Percentiles rank a stretch among this genome's conserved stretches.
Conservation (phyloP, 1,139 yeast genomes). For the Yamadazyma dushanensis region DNA sequence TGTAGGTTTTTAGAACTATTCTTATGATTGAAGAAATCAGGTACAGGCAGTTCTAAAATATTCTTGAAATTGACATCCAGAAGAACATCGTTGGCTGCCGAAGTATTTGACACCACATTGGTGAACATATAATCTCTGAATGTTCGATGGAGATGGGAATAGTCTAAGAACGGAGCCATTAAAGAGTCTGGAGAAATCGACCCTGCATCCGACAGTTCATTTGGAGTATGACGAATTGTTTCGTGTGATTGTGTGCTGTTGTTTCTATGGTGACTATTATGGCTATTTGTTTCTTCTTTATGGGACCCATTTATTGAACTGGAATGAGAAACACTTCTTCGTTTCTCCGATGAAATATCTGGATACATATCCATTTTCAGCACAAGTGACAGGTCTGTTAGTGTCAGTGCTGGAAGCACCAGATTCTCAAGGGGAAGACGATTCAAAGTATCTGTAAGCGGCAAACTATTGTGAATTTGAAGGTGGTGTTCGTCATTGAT, state of each 20-base stretch:
- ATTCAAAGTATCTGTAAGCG: too few relatives aligned
- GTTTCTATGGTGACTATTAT: too few relatives aligned
- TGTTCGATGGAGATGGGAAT: conserved; percentile 23
- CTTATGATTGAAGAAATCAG: conserved; percentile 10
- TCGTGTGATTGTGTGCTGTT: neutral
- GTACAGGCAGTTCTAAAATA: conserved; percentile 15
- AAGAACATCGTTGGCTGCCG: conserved; percentile 7
- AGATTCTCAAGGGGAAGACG: too few relatives aligned
- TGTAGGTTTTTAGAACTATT: conserved; percentile 13
- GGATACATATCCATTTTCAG: too few relatives aligned
- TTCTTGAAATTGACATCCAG: conserved; percentile 14
- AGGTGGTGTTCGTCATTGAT: too few relatives aligned
- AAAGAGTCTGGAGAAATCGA: conserved; percentile 16
- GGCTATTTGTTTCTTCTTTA: neutral
- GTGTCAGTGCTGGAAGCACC: too few relatives aligned
- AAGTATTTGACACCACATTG: conserved; percentile 17
- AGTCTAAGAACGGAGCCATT: conserved; percentile 19
- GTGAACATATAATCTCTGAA: conserved; percentile 33
- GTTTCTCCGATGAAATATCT: too few relatives aligned
- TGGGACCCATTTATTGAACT: too few relatives aligned
- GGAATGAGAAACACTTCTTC: too few relatives aligned
- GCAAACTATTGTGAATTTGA: too few relatives aligned
- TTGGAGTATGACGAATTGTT: neutral
- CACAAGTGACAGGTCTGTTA: too few relatives aligned
- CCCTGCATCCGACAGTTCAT: conserved; percentile 4